Base-by-base conservation (phyloP, 768 basidiomycete species). In the Lactifluus volemus region DNA sequence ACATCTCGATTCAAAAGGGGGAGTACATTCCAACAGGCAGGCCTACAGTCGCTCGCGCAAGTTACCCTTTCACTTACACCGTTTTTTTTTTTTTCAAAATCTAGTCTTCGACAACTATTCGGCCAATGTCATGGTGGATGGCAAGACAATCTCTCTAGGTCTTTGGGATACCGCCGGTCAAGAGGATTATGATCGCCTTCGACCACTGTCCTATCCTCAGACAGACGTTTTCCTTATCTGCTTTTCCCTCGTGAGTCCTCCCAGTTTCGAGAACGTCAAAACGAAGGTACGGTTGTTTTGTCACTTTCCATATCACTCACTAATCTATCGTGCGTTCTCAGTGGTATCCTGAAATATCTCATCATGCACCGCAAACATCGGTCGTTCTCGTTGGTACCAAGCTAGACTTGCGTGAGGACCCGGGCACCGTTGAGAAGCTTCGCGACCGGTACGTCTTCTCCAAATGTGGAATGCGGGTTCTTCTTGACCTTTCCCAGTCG, bases 101-200 rank as follows among this genome's bases (percentile, higher is more conserved):
- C 21, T 71, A 88, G 97, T 99, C 44, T 99, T 98, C 73, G 97
- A 98, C 78, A 98, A 98, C 78, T 98, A 97, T 72, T 94, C 92
- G 58, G 94, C 93, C 62, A 96, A 95, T 75, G 95, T 99, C 58
- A 93, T 98, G 87, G 97, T 99, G 50, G 97, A 99, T 69, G 92
- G 93, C 68, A 95, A 96, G 80, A 97, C 97, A 55, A 95, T 98
- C 70, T 97, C 93, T 63, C 85, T 98, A 59, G 96, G 96, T 53
- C 79, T 99, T 59, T 99, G 97, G 97, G 97, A 99, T 82, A 99
- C 97, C n/a, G 97, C 97, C 39, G 97, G 97, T 67, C 97, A 99
- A 76, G 97, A 99, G 75, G 96, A 99, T 78, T 99, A 96, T 72
- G 93, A 96, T 77, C 88, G 97, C 48, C 88, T 99, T 68, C 87